Percentiles rank a stretch among this genome's conserved stretches.
Conservation (phyloP, 163 green algal genomes). For the Prototheca wickerhamii region DNA sequence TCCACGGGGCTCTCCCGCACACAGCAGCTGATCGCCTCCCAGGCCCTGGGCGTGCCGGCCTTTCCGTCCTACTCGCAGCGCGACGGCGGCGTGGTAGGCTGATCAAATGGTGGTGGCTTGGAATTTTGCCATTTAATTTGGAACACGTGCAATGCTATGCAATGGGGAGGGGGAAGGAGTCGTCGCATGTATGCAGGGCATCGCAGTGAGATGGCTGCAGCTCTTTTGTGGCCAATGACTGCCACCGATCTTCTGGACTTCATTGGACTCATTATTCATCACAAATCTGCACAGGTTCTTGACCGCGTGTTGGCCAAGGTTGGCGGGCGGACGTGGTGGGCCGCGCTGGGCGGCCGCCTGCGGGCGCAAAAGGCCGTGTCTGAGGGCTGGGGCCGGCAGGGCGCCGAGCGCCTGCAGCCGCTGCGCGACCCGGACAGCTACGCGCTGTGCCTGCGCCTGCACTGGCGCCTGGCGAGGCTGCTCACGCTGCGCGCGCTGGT, state of each 20-base stretch:
- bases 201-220: too few relatives aligned
- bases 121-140: too few relatives aligned
- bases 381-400: not conserved
- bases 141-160: too few relatives aligned
- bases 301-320: conserved; percentile 47
- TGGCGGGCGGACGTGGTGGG: conserved; percentile 53
- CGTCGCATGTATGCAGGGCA: too few relatives aligned
- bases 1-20: conserved; percentile 47
- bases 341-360: conserved; percentile 32
- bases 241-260: too few relatives aligned
- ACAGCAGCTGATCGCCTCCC: conserved; percentile 59
- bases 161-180: too few relatives aligned
- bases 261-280: not conserved
- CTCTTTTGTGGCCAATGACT: too few relatives aligned
- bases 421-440: conserved; percentile 55
- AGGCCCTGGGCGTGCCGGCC: conserved; percentile 46
- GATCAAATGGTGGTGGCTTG: not conserved
- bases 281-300: conserved; percentile 40
- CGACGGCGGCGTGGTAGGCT: conserved; percentile 40
- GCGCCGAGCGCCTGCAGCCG: conserved; percentile 17
- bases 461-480: conserved; percentile 13
- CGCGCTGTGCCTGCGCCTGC: conserved; percentile 28
- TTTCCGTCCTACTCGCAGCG: conserved; percentile 38
- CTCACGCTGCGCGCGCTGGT: conserved; percentile 22
- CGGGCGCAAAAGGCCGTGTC: conserved; percentile 25